Base-by-base conservation (phyloP, 495 filamentous ascomycete species). In the Neurospora hispaniola region DNA sequence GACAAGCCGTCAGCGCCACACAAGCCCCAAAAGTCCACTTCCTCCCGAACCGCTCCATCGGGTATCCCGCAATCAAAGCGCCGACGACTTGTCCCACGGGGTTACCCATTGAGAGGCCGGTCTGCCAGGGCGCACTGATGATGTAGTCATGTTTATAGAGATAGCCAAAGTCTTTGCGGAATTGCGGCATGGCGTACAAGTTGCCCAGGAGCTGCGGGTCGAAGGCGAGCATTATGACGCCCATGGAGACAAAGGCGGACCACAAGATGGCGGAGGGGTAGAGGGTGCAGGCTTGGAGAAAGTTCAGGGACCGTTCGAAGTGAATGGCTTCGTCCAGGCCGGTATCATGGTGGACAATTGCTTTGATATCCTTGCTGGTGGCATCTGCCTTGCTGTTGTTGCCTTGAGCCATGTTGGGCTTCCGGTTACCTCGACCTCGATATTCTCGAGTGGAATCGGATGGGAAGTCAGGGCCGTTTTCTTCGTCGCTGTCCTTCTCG, bases 51-150 rank as follows among this genome's bases (percentile, higher is more conserved):
- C 82, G 71, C 76, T 87, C 79, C 78, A 83, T 74, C 16, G 84
- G 79, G 77, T 87, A 81, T 48, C 82, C 85, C 23, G 82, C 84
- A 62, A 82, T 78, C 42, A 86, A 75, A 9, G 84, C 81, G 43
- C 84, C 84, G 66, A 87, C 73, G 20, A 87, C 82, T 71, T 85
- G 82, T 11, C 85, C 85, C 27, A 84, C 73, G 3, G 80, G 80
- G 68, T 84, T 84, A 4, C 84, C 84, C 70, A 84, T 79, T 0
- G 81, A 82, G 1, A 87, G 76, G n/a, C 82, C 83, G 2, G 80
- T 83, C 73, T 86, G 84, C 85, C 85, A 87, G 0, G 81, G 73
- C 14, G 85, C 85, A 20, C 71, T 74, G 69, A 80, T 76, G 71
- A 79, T 76, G 70, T 75, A 79, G 41, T 79, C 71, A 12, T 78